phyloP scores from a whole-genome alignment of 2,329 filamentous ascomycete genomes.

The Amauroascus niger region DNA sequence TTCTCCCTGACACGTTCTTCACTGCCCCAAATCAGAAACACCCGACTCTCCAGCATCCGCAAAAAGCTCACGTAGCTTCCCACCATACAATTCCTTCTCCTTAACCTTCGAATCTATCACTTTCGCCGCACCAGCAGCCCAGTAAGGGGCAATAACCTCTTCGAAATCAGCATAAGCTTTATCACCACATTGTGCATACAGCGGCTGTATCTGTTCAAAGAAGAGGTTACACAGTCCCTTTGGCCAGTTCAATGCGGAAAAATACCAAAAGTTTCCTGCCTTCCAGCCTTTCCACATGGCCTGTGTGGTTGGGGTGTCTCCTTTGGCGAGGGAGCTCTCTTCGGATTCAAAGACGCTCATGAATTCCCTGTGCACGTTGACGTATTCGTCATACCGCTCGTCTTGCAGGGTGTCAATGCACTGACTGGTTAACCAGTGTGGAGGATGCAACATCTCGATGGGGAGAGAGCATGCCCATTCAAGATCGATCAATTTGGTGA shows the following conservation, averaged over 20 bases:
- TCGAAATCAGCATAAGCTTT: background rate
- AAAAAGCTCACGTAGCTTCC: background rate
- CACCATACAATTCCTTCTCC: background rate
- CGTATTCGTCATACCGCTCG: background rate
- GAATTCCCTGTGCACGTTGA: background rate
- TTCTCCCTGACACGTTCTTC: background rate
- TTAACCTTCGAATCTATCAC: background rate
- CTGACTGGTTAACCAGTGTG: constrained; percentile 22
- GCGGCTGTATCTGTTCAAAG: constrained; percentile 19
- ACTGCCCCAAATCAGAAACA: background rate
- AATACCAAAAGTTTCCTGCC: constrained; percentile 22
- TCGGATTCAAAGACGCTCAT: constrained; percentile 3
- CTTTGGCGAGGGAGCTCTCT: background rate
- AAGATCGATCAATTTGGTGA: constrained; percentile 28
- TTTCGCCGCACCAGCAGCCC: background rate
- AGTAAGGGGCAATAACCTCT: background rate
- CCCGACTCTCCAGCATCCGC: background rate
- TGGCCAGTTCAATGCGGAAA: constrained; percentile 19
- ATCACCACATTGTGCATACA: constrained; percentile 10
- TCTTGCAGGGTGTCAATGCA: constrained; percentile 15
- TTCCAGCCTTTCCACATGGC: constrained; percentile 19
- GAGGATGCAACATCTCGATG: constrained; percentile 23
- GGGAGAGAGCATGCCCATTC: constrained; percentile 28
- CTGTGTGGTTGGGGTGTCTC: background rate
- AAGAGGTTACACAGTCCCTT: constrained; percentile 23